These are phyloP conservation scores for Hypocrella siamensis DNA, from an alignment of 2,329 filamentous ascomycete species.

Conservation along the genomic window DNA sequence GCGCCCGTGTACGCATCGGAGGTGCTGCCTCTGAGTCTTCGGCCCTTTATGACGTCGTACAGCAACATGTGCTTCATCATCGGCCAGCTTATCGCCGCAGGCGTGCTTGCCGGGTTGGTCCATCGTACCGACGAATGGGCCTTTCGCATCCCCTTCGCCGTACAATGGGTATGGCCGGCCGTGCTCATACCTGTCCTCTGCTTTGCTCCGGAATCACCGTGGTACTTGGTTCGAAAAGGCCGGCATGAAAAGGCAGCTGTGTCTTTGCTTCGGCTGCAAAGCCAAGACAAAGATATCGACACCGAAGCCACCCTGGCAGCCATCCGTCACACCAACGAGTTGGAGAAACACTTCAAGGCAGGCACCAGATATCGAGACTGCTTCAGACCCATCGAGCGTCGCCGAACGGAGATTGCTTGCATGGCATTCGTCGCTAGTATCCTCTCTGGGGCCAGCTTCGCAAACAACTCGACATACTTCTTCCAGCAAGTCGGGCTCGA, in stretches of 20 bases:
- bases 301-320: constrained; percentile 6
- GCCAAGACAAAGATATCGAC: constrained; percentile 8
- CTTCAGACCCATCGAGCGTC: constrained; percentile 24
- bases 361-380: constrained; percentile 26
- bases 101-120: constrained; percentile 11
- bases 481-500: constrained; percentile 20
- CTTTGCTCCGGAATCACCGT: constrained; percentile 26
- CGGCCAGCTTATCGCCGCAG: constrained; percentile 27
- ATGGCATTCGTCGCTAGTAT: constrained; percentile 10
- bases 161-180: constrained; percentile 33
- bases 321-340: constrained; percentile 12
- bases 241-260: constrained; percentile 15
- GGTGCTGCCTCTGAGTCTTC: constrained; percentile 20
- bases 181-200: constrained; percentile 21
- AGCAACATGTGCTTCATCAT: constrained; percentile 32
- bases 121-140: constrained; percentile 22
- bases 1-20: constrained; percentile 31
- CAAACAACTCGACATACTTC: constrained; percentile 23
- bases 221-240: constrained; percentile 24
- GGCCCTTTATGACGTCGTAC: constrained; percentile 27
- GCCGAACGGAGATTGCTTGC: constrained; percentile 20
- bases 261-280: constrained; percentile 10
- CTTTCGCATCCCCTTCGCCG: constrained; percentile 29
- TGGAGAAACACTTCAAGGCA: constrained; percentile 18
- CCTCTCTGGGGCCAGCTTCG: constrained; percentile 10